phyloP scores from a whole-genome alignment of 345 rosid species.

The Rhizophora apiculata region DNA sequence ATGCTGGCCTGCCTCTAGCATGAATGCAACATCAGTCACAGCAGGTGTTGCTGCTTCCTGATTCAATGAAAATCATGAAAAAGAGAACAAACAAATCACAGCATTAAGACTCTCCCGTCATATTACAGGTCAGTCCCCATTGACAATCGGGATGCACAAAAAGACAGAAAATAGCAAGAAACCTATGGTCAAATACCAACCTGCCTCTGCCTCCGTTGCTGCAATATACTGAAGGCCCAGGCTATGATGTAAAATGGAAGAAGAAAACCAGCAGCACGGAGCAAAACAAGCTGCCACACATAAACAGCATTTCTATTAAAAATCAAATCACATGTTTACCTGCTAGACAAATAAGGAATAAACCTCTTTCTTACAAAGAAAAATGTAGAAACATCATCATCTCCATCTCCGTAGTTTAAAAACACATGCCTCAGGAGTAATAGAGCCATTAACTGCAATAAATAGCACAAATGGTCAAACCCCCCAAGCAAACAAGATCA shows the following conservation, averaged over 20 bases:
- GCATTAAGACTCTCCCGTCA: not conserved
- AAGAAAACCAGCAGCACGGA: constrained; percentile 69
- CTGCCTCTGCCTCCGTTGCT: constrained; percentile 90
- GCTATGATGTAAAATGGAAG: constrained; percentile 98
- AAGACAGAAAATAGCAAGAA: too few relatives aligned
- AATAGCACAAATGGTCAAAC: not conserved
- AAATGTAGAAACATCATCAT: constrained; percentile 30
- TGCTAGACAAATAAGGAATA: not conserved
- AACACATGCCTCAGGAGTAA: constrained; percentile 33
- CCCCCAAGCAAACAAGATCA: not conserved
- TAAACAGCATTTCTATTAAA: not conserved
- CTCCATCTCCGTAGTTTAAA: constrained; percentile 17
- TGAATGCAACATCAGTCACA: constrained; percentile 25
- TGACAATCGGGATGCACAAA: not conserved
- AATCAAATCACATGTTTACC: not conserved
- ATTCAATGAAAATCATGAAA: constrained; percentile 2
- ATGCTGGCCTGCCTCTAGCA: constrained; percentile 23
- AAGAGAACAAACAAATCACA: not conserved
- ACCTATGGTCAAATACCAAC: constrained; percentile 24
- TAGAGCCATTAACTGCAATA: constrained; percentile 28
- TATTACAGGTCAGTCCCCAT: not conserved
- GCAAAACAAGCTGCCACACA: constrained; percentile 63
- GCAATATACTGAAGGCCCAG: constrained; percentile 91
- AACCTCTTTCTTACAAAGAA: constrained; percentile 19
- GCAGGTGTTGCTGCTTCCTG: constrained; percentile 32